These are phyloP conservation scores for Hymenoscyphus salicellus DNA, from an alignment of 2,329 filamentous ascomycete species.

Conservation along the genomic window DNA sequence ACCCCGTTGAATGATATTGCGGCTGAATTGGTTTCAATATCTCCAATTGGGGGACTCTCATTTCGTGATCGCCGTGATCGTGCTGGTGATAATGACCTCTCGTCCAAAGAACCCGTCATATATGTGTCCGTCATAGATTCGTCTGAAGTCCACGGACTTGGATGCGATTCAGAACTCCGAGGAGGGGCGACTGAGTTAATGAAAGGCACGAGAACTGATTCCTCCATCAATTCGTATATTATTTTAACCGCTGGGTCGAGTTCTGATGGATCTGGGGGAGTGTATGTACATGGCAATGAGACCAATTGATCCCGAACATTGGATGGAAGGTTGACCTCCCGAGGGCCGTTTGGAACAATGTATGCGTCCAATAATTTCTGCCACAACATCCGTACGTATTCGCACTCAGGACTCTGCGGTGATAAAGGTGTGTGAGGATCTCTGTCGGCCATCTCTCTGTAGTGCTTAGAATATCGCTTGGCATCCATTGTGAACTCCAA, in stretches of 20 bases:
- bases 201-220: conserved; percentile 90
- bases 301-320: conserved; percentile 80
- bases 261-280: conserved; percentile 70
- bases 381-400: conserved; percentile 77
- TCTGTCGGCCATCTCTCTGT: conserved; percentile 42
- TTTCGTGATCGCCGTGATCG: conserved; percentile 24
- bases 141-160: conserved; percentile 33
- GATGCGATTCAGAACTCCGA: conserved; percentile 26
- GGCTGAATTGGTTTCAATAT: conserved; percentile 21
- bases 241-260: conserved; percentile 82
- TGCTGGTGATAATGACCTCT: conserved; percentile 29
- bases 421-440: conserved; percentile 41
- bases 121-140: conserved; percentile 32
- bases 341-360: conserved; percentile 77
- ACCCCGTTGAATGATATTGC: conserved; percentile 25
- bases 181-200: conserved; percentile 54
- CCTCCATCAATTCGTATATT: conserved; percentile 95
- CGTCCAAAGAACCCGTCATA: conserved; percentile 32
- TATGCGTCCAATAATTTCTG: conserved; percentile 84
- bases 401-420: conserved; percentile 34
- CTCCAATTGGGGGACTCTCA: conserved; percentile 28
- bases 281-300: conserved; percentile 54
- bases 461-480: conserved; percentile 67
- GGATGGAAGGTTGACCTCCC: conserved; percentile 87
- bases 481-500: conserved; percentile 96